Evolutionary conservation across 768 basidiomycete genomes (phyloP).

Genomic region (Tephrocybe sp.): DNA sequence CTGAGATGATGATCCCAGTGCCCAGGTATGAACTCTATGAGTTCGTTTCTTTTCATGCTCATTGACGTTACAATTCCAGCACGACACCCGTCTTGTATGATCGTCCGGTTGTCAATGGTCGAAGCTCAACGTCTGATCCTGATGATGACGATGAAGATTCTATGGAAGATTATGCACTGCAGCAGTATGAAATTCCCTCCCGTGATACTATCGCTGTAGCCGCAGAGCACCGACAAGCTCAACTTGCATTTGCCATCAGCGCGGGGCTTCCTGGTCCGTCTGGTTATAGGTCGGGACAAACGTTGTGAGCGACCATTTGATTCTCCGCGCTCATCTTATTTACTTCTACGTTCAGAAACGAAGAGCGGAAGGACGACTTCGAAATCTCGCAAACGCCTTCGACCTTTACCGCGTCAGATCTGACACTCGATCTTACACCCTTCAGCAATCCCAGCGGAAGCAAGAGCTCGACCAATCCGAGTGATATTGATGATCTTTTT

Average conservation of each 20-base stretch:
- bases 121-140: neutral
- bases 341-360: neutral
- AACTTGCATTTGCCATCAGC: conserved; percentile 4
- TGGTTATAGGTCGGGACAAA: neutral
- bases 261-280: conserved; percentile 15
- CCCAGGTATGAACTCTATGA: neutral
- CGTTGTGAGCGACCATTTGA: neutral
- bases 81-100: neutral
- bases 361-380: neutral
- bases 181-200: too few species aligned
- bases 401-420: too few species aligned
- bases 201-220: neutral
- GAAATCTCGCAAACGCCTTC: neutral
- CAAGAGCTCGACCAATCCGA: neutral
- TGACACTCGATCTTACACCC: too few species aligned
- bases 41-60: neutral
- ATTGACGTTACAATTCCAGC: neutral
- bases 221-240: conserved; percentile 5
- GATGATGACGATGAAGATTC: neutral
- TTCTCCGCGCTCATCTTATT: neutral
- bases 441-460: neutral
- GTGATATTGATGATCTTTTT: neutral
- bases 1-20: neutral
- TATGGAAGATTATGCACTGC: neutral
- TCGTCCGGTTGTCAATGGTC: neutral